Evolutionary conservation across 2,329 filamentous ascomycete species (phyloP), one percentile per base, ranked within the genome.

Genomic region (Penicillium psychrosexuale): DNA sequence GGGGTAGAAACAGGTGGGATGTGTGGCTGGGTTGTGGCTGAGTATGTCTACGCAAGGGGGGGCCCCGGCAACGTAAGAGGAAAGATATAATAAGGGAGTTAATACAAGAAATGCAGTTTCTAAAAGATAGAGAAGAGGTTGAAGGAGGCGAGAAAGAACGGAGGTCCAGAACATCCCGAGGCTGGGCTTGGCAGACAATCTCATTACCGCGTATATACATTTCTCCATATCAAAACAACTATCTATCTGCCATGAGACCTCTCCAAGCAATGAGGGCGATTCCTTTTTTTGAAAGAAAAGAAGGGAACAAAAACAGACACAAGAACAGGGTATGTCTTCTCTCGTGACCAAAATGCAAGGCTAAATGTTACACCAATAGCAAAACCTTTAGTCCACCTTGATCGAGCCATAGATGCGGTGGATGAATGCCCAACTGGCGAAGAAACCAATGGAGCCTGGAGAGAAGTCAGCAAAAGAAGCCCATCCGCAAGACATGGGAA

Each of bases 381-480:
- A 31, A 39, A 5, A 34, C 9, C 17, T 55, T 75, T 74, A 99
- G 72, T 99, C 94, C 61, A 99, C 91, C 80, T 99, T 99, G 78
- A 99, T 96, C n/a, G 92, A 97, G 24, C 85, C 80, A 74, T 99
- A 99, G 58, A 99, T 99, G 73, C 89, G 93, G 63, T 90, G 85
- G 50, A 96, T 88, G 71, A 99, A 99, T 71, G 88, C 83, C 90
- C 92, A 97, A 72, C 91, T 95, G 8, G 94, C 86, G 66, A 97
- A 91, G 79, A 94, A 97, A 52, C 94, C 94, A 70, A 99, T 97
- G 0, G 93, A 89, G 31, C 93, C 94, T 97, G 50, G 8, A 39
- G 39, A 47, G 22, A 43, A 39, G 43, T 43, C 15, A 47, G 57
- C 37, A 50, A 52, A 61, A 24, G 55, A 45, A 13, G 47, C 47